Evolutionary conservation across 2,329 filamentous ascomycete genomes (phyloP).

Genomic region (Dothidotthia symphoricarpi): DNA sequence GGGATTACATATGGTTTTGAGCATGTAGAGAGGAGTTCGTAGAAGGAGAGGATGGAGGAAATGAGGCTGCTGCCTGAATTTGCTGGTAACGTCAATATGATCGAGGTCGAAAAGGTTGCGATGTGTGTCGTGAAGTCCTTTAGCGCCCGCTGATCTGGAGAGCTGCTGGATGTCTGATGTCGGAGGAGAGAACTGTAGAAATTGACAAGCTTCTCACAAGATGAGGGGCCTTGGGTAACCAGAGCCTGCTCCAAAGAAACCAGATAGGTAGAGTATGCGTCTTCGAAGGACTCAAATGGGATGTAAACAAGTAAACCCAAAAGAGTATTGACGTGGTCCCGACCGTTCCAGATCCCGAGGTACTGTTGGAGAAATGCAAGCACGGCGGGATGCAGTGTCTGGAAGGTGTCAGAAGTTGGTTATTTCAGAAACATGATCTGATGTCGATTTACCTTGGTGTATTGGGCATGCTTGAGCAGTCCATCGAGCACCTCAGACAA

Average conservation of each 20-base stretch:
- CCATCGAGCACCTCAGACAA: slow-evolving; percentile 35
- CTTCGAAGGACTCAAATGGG: slow-evolving; percentile 53
- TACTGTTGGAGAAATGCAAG: slow-evolving; percentile 38
- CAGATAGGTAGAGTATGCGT: slow-evolving; percentile 42
- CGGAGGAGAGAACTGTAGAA: slow-evolving; percentile 68
- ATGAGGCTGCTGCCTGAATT: slow-evolving; percentile 43
- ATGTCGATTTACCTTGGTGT: slow-evolving; percentile 36
- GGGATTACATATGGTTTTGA: slow-evolving; percentile 48
- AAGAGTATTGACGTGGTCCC: slow-evolving; percentile 41
- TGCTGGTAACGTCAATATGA: slow-evolving; percentile 28
- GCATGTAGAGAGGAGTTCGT: slow-evolving; percentile 59
- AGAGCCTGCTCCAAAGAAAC: slow-evolving; percentile 44
- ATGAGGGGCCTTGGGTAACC: slow-evolving; percentile 41
- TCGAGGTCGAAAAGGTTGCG: slow-evolving; percentile 30
- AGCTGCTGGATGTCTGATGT: slow-evolving; percentile 49
- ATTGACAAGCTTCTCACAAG: slow-evolving; percentile 60
- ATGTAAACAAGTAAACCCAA: slow-evolving; percentile 51
- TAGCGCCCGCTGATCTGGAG: slow-evolving; percentile 44
- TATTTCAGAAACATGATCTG: background rate
- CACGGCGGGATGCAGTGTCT: slow-evolving; percentile 35
- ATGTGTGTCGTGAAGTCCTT: slow-evolving; percentile 31
- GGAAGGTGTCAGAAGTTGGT: slow-evolving; percentile 6
- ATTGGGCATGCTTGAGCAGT: slow-evolving; percentile 34
- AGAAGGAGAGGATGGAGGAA: slow-evolving; percentile 61
- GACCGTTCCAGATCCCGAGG: slow-evolving; percentile 40